A percentile compares a stretch with the other conserved stretches of the same genome.
Conservation (phyloP, 106 monocot species). For the Cymbidium sinense region DNA sequence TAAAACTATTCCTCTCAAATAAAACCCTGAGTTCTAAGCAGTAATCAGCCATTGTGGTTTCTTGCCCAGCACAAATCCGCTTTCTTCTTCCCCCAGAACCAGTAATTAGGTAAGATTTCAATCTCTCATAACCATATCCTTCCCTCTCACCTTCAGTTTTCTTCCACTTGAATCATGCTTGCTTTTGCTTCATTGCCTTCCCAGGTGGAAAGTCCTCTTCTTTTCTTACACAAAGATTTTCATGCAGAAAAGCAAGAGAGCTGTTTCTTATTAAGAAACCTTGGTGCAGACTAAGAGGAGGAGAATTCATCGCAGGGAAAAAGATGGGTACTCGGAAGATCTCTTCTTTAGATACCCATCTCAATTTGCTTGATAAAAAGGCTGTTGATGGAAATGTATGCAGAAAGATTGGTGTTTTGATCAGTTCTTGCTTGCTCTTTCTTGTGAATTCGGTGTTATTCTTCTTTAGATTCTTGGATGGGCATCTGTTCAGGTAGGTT, state of each 20-base stretch:
- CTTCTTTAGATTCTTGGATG: background rate
- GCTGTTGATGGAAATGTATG: background rate
- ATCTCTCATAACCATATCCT: background rate
- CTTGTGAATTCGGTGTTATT: background rate
- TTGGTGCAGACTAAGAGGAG: background rate
- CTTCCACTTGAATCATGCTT: background rate
- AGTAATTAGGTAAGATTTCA: conserved; percentile 5
- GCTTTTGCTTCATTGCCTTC: background rate
- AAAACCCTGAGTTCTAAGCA: background rate
- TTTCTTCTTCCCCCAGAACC: background rate
- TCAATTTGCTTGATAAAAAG: background rate
- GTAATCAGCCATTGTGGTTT: background rate
- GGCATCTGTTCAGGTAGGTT: conserved; percentile 13
- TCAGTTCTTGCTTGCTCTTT: conserved; percentile 4
- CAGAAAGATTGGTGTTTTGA: background rate
- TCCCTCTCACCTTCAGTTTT: background rate
- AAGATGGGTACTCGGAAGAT: background rate
- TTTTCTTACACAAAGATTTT: background rate
- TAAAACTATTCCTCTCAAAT: too few relatives aligned
- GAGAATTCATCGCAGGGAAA: background rate
- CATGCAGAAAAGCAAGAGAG: conserved; percentile 1
- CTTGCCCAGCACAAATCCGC: background rate
- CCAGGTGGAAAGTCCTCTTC: background rate
- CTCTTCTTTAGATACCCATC: background rate
- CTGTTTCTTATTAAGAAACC: background rate